Conservation (phyloP, 1,139 yeast genomes). For the Scheffersomyces stambukii region DNA sequence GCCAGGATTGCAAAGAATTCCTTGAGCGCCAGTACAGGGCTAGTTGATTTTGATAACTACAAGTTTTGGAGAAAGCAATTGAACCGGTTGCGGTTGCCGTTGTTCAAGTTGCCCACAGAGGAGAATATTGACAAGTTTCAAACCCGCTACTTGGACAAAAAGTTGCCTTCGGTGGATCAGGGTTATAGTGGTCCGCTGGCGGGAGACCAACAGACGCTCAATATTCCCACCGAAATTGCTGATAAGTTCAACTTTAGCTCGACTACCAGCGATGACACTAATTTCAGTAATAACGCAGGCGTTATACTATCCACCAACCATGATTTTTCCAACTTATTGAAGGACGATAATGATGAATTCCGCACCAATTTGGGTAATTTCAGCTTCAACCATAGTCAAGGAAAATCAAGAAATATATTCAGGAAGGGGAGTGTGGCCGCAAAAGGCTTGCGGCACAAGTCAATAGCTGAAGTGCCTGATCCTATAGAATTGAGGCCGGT, state of each 20-base stretch:
- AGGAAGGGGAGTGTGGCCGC: too few relatives aligned
- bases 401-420: conserved; percentile 1
- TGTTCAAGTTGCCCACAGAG: conserved; percentile 41
- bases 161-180: conserved; percentile 6
- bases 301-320: conserved; percentile 14
- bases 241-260: conserved; percentile 3
- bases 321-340: conserved; percentile 37
- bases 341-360: conserved; percentile 27
- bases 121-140: conserved; percentile 27
- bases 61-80: conserved; percentile 35
- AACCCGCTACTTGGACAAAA: conserved; percentile 17
- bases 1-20: conserved; percentile 23
- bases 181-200: too few relatives aligned
- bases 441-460: too few relatives aligned
- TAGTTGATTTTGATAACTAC: conserved; percentile 20
- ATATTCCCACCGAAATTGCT: conserved; percentile 3
- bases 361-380: conserved; percentile 29
- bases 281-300: conserved; percentile 5
- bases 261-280: conserved; percentile 1
- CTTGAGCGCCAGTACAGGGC: conserved; percentile 21
- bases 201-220: conserved; percentile 1
- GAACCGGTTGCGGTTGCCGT: conserved; percentile 34
- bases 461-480: too few relatives aligned
- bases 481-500: too few relatives aligned
- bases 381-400: conserved; percentile 16